Percentiles rank a stretch among this genome's conserved stretches.
These are phyloP conservation scores for Colletotrichum tanaceti DNA, from an alignment of 2,329 filamentous ascomycete genomes.

Conservation along the genomic window DNA sequence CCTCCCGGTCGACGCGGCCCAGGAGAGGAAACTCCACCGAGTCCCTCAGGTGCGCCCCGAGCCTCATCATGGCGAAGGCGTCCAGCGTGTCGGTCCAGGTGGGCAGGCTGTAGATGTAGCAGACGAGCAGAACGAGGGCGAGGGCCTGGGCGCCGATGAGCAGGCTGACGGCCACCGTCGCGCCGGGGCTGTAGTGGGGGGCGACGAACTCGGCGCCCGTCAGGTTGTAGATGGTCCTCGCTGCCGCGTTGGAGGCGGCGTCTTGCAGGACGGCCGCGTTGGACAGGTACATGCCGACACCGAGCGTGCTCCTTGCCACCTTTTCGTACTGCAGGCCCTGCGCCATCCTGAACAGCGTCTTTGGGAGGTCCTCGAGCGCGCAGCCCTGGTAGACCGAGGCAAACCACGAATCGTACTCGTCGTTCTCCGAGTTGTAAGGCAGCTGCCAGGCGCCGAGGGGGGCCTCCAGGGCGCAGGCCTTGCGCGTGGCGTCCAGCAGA, in stretches of 20 bases:
- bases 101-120: conserved; percentile 38
- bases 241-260: conserved; percentile 33
- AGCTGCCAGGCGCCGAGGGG: conserved; percentile 33
- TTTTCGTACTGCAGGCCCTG: conserved; percentile 29
- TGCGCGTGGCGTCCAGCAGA: not conserved
- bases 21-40: conserved; percentile 10
- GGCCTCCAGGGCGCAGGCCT: conserved; percentile 24
- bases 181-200: conserved; percentile 6
- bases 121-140: conserved; percentile 26
- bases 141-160: conserved; percentile 33
- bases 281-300: conserved; percentile 38
- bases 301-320: conserved; percentile 36
- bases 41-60: conserved; percentile 23
- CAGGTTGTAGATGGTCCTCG: conserved; percentile 37
- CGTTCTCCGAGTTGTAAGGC: conserved; percentile 35
- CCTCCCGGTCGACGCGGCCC: conserved; percentile 5
- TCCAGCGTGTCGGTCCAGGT: conserved; percentile 39
- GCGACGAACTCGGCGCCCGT: conserved; percentile 27
- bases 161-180: conserved; percentile 25
- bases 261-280: conserved; percentile 33
- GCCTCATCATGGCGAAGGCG: conserved; percentile 35
- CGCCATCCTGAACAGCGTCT: conserved; percentile 29
- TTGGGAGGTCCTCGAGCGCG: conserved; percentile 28
- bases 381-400: conserved; percentile 33
- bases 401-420: conserved; percentile 34